Conservation (phyloP, 2,329 filamentous ascomycete genomes). For the Colletotrichum incanum region DNA sequence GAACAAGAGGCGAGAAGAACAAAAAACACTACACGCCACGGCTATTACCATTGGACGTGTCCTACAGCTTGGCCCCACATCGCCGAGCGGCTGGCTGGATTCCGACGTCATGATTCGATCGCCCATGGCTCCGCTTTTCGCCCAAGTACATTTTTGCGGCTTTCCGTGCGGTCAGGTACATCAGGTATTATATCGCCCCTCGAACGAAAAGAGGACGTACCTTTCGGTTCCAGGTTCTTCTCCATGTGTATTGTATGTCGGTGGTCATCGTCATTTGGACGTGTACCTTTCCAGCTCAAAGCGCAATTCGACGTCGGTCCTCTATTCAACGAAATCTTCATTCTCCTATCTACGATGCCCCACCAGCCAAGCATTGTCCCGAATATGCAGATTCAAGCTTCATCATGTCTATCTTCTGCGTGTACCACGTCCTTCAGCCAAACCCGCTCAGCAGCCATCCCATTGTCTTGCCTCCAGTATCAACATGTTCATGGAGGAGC, state of each 20-base stretch:
- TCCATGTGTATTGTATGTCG: no score
- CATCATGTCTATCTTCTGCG: not conserved
- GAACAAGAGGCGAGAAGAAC: not conserved
- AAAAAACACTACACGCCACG: not conserved
- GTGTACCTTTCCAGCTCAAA: not conserved
- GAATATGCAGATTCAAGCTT: not conserved
- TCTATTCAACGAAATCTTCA: no score
- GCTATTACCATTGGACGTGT: constrained; percentile 22
- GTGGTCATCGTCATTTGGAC: not conserved
- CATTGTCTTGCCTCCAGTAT: not conserved
- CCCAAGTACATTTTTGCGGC: not conserved
- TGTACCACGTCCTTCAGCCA: constrained; percentile 7
- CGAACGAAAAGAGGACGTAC: not conserved
- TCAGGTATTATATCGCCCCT: not conserved
- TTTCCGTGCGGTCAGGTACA: not conserved
- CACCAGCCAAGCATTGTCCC: not conserved
- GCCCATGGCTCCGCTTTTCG: no score
- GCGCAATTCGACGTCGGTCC: no score
- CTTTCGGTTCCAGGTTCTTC: not conserved
- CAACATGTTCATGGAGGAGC: not conserved
- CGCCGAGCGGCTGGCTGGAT: constrained; percentile 34
- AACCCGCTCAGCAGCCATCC: constrained; percentile 13
- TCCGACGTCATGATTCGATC: constrained; percentile 39
- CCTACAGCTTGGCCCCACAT: constrained; percentile 10
- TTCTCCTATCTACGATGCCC: not conserved